phyloP scores from a whole-genome alignment of 148 eudicot genomes.

The Vaccinium myrtillus region DNA sequence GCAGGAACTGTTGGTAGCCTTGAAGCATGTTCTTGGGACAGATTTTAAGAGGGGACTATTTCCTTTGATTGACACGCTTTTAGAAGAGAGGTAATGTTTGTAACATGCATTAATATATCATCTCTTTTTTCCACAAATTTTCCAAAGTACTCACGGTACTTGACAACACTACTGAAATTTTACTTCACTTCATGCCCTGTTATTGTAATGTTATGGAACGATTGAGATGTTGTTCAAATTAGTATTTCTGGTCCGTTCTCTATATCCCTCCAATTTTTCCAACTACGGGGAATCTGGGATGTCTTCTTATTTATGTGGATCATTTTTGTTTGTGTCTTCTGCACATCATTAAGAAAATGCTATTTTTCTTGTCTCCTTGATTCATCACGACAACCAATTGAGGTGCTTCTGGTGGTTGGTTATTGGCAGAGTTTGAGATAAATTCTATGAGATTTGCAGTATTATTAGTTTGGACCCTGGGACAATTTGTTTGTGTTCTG shows the following conservation, averaged over 20 bases:
- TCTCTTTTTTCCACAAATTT: not conserved
- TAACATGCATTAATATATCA: not conserved
- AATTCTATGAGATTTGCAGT: not conserved
- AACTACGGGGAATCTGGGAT: not conserved
- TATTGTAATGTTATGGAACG: too few relatives aligned
- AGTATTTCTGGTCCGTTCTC: not conserved
- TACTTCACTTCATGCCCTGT: not conserved
- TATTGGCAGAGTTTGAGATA: not conserved
- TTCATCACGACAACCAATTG: not conserved
- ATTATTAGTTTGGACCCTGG: not conserved
- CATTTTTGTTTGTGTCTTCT: not conserved
- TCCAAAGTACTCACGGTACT: not conserved
- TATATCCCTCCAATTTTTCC: not conserved
- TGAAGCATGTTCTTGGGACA: slow-evolving; percentile 94
- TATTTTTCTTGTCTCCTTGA: not conserved
- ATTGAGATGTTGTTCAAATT: not conserved
- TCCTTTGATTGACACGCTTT: slow-evolving; percentile 87
- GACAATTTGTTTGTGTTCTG: not conserved
- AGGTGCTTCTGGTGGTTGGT: not conserved
- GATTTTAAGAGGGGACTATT: slow-evolving; percentile 95
- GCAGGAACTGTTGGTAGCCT: slow-evolving; percentile 88
- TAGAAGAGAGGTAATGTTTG: slow-evolving; percentile 82
- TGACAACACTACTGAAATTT: not conserved
- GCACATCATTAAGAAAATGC: not conserved
- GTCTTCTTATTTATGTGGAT: not conserved